A percentile compares a stretch with the other conserved stretches of the same genome.
These are phyloP conservation scores for Gamarada debralockiae DNA, from an alignment of 495 filamentous ascomycete genomes.

Conservation along the genomic window DNA sequence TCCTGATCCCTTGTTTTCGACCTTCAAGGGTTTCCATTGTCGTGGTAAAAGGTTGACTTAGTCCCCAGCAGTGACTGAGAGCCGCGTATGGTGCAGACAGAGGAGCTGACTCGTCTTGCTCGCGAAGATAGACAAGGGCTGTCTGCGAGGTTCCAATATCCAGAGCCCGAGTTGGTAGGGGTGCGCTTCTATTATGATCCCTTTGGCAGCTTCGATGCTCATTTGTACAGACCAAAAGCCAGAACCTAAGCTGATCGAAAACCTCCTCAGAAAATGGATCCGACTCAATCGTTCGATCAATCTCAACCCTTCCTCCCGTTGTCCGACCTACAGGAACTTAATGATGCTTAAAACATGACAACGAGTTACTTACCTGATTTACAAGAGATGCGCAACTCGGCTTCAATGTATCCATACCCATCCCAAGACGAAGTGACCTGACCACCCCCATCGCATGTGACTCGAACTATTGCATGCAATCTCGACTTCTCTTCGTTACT, in stretches of 20 bases:
- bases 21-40: background rate
- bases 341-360: background rate
- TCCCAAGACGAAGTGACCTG: background rate
- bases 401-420: background rate
- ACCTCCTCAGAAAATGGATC: background rate
- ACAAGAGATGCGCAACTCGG: background rate
- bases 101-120: background rate
- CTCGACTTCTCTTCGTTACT: background rate
- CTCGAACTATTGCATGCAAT: background rate
- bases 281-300: background rate
- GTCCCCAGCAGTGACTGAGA: conserved; percentile 30
- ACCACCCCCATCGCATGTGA: background rate
- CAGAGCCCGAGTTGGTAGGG: background rate
- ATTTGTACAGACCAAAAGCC: background rate
- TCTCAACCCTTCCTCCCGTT: background rate
- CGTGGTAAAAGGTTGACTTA: background rate
- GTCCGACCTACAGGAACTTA: background rate
- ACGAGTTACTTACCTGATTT: background rate
- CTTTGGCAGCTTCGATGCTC: background rate
- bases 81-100: conserved; percentile 13
- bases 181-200: background rate
- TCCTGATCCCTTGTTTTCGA: background rate
- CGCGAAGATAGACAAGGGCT: background rate
- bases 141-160: background rate
- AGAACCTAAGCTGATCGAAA: background rate